phyloP scores from a whole-genome alignment of 2,329 filamentous ascomycete genomes.

The Paraphaeosphaeria sporulosa region DNA sequence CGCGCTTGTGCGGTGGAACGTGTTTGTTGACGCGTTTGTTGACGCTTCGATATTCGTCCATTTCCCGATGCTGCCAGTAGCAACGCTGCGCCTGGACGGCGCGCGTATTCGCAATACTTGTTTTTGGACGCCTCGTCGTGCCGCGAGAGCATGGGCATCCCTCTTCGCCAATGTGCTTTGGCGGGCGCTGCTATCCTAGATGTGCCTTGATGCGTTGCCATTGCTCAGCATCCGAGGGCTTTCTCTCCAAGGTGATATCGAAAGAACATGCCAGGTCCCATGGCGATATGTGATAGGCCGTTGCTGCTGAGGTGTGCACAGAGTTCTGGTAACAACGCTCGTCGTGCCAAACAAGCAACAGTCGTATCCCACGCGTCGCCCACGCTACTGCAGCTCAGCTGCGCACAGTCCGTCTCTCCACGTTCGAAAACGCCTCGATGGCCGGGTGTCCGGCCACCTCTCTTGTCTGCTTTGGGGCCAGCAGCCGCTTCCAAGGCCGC shows the following conservation, averaged over 20 bases:
- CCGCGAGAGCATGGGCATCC: background rate
- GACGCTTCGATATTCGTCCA: constrained; percentile 6
- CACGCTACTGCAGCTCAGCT: constrained; percentile 14
- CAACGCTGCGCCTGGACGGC: too few species aligned
- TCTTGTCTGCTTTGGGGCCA: background rate
- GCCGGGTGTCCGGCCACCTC: background rate
- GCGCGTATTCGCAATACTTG: background rate
- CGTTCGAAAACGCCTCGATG: constrained; percentile 11
- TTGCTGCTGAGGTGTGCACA: background rate
- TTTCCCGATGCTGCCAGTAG: constrained; percentile 2
- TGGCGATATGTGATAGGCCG: background rate
- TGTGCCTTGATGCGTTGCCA: background rate
- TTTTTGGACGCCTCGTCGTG: background rate
- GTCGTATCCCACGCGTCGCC: constrained; percentile 17
- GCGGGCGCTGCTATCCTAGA: background rate
- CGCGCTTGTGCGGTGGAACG: constrained; percentile 1
- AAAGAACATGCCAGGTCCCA: background rate
- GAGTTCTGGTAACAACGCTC: background rate
- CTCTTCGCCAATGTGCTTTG: background rate
- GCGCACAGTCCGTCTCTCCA: constrained; percentile 27
- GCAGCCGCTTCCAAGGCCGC: background rate
- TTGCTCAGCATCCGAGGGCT: background rate
- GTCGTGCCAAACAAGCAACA: background rate
- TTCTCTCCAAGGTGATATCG: background rate
- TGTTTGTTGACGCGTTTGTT: constrained; percentile 11